Percentiles rank a stretch among this genome's conserved stretches.
phyloP scores from a whole-genome alignment of 371 early-diverging fungal species.

The Haplosporangium sp. region DNA sequence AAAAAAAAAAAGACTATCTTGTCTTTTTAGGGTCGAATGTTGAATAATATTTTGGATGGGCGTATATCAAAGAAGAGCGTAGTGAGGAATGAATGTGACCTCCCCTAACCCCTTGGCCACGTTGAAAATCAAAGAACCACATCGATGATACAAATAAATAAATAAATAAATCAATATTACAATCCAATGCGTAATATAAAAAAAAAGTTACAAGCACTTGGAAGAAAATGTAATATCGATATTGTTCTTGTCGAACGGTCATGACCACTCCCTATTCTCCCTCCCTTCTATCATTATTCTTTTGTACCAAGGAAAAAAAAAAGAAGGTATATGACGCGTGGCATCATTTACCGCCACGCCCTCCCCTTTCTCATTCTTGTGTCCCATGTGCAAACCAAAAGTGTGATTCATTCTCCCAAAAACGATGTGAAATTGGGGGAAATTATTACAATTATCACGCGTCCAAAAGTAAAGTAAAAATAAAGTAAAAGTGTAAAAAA shows the following conservation, averaged over 20 bases:
- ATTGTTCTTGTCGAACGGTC: slow-evolving; percentile 16
- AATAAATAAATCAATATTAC: background rate
- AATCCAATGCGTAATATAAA: background rate
- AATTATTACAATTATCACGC: slow-evolving; percentile 6
- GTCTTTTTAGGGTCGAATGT: background rate
- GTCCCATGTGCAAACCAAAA: slow-evolving; percentile 1
- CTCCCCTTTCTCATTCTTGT: background rate
- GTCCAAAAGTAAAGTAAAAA: background rate
- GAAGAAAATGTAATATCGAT: background rate
- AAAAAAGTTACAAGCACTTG: background rate
- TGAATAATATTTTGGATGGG: background rate
- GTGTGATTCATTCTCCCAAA: slow-evolving; percentile 2
- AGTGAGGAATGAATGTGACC: slow-evolving; percentile 12
- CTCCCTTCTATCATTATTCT: background rate
- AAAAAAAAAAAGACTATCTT: background rate
- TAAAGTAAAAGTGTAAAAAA: slow-evolving; percentile 1
- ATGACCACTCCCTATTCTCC: background rate
- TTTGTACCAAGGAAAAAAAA: background rate
- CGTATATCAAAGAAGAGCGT: background rate
- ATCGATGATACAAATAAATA: background rate
- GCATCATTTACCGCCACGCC: slow-evolving; percentile 5
- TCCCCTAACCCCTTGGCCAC: slow-evolving; percentile 17
- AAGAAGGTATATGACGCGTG: background rate
- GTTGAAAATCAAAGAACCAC: slow-evolving; percentile 19
- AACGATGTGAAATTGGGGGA: slow-evolving; percentile 3